A percentile compares a stretch with the other conserved stretches of the same genome.
Conservation (phyloP, 2,329 filamentous ascomycete species). For the Fusarium liriodendri region DNA sequence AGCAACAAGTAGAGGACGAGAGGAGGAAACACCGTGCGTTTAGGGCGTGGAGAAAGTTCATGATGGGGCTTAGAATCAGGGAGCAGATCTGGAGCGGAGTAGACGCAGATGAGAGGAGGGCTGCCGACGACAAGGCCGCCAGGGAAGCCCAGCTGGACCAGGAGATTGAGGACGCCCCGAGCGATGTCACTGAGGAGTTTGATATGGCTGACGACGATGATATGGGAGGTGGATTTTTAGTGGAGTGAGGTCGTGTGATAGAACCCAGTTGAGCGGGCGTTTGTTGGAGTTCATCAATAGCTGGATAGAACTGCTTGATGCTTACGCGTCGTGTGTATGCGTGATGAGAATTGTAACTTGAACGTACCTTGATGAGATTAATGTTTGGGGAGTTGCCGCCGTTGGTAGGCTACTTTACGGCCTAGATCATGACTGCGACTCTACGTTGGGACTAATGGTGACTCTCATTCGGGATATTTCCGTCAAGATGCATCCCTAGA, state of each 20-base stretch:
- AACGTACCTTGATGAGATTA: neutral
- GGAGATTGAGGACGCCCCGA: constrained; percentile 49
- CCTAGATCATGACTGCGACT: neutral
- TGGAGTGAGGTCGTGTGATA: constrained; percentile 45
- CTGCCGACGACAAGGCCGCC: constrained; percentile 51
- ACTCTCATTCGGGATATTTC: neutral
- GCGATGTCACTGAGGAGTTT: constrained; percentile 58
- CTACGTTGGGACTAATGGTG: neutral
- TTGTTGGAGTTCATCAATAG: neutral
- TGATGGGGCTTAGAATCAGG: constrained; percentile 81
- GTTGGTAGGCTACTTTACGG: neutral
- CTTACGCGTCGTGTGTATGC: neutral
- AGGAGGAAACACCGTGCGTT: constrained; percentile 79
- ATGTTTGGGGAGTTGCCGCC: neutral
- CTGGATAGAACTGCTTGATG: neutral
- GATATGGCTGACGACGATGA: constrained; percentile 56
- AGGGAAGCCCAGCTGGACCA: constrained; percentile 51
- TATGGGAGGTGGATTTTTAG: constrained; percentile 60
- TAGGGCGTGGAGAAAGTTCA: constrained; percentile 74
- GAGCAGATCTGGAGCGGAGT: constrained; percentile 76
- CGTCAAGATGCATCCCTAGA: neutral
- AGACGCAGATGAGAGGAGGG: constrained; percentile 58
- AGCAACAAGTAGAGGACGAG: constrained; percentile 73
- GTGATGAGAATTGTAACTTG: neutral
- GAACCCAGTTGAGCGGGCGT: neutral